Evolutionary conservation across 2,329 filamentous ascomycete species (phyloP), one percentile per base, ranked within the genome.

Genomic region (Daldinia sp.): DNA sequence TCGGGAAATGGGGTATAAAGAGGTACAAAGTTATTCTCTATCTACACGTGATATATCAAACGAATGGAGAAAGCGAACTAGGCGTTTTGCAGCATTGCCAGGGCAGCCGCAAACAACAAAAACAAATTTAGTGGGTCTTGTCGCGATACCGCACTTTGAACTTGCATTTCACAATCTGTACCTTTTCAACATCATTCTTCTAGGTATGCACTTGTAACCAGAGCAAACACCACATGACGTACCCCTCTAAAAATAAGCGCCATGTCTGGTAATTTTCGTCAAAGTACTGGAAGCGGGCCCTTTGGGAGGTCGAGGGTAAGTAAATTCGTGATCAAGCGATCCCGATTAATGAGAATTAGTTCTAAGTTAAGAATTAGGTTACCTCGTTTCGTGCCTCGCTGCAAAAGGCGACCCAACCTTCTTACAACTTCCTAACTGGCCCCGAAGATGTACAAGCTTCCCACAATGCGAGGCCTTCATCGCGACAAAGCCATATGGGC

Each of bases 401-500:
- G 55, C 69, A 71, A 18, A 68, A 71, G 53, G 80, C 84, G 35
- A 74, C 70, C 12, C 88, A 88, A 67, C 87, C 87, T 0, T 83
- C 84, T 5, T 89, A 88, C 72, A 88, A 91, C 72, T 83, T 90
- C 41, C 77, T 91, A 9, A 85, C 86, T 1, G 88, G 87, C 30
- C 83, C 82, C 61, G 84, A 87, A 28, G 78, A 79, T 18, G 78
- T 82, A 4, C 74, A 77, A 9, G 73, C 77, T 4, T 75, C 67
- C 33, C 71, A 68, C 3, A 67, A 76, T 74, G 75, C 51, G 46
- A 68, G 82, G 46, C 79, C 82, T 0, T 68, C 77, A 0, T 84
- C 84, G 4, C 79, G 82, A 39, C 83, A 83, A 48, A 82, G 81
- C 71, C 77, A 77, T 28, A 73, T 67, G 15, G 79, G 79, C 33